Conservation (phyloP, 345 rosid genomes). For the Kernera saxatilis region DNA sequence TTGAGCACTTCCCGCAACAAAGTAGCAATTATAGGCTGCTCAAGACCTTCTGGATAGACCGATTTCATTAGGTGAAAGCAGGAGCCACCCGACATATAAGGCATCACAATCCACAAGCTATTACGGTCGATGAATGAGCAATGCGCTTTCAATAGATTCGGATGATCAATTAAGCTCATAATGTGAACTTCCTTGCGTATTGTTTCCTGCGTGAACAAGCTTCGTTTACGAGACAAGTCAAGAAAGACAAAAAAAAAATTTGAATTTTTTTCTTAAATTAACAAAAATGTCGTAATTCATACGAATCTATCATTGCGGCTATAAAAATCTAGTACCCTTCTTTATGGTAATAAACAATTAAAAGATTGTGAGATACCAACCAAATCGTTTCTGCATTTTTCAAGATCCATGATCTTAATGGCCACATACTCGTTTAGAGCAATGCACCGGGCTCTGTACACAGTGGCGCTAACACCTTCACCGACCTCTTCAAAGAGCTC, state of each 20-base stretch:
- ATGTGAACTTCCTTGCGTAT: constrained; percentile 76
- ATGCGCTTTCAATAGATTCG: constrained; percentile 63
- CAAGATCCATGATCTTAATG: constrained; percentile 74
- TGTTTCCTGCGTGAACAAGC: constrained; percentile 47
- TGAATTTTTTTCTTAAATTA: neutral
- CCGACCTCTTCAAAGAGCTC: constrained; percentile 76
- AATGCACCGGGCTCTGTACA: constrained; percentile 69
- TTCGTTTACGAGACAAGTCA: neutral
- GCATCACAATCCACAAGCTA: constrained; percentile 89
- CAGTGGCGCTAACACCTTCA: constrained; percentile 84
- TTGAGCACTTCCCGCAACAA: constrained; percentile 66
- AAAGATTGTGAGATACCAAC: constrained; percentile 31
- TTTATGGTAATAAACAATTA: neutral
- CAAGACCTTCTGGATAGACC: constrained; percentile 72
- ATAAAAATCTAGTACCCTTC: too few relatives aligned
- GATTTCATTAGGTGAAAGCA: constrained; percentile 77
- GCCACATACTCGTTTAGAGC: constrained; percentile 74
- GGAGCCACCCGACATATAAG: constrained; percentile 88
- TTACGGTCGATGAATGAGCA: constrained; percentile 63
- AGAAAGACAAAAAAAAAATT: neutral
- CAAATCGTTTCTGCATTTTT: constrained; percentile 76
- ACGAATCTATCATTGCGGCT: too few relatives aligned
- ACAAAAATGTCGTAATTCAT: neutral
- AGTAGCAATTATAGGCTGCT: constrained; percentile 75
- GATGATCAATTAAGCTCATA: constrained; percentile 69